Conservation (phyloP, 495 filamentous ascomycete genomes). For the Beverwykella pulmonaria region DNA sequence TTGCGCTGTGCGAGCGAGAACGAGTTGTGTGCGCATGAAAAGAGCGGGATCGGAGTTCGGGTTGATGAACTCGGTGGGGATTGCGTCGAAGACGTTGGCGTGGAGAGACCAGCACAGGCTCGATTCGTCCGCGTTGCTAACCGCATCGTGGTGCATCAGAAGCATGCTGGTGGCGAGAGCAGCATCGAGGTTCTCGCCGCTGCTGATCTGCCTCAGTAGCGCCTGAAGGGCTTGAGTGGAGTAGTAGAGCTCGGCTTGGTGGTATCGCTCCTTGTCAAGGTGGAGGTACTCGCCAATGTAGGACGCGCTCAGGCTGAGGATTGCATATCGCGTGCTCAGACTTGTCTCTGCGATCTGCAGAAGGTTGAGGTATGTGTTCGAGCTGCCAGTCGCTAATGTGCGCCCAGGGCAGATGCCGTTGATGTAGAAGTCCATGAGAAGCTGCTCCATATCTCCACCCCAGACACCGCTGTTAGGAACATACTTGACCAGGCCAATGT, state of each 20-base stretch:
- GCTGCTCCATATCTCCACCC: constrained; percentile 29
- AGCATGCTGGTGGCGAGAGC: constrained; percentile 32
- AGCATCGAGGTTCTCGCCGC: constrained; percentile 25
- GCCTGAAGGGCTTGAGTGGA: constrained; percentile 27
- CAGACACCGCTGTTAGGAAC: constrained; percentile 18
- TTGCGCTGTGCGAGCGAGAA: constrained; percentile 30
- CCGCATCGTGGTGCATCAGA: constrained; percentile 32
- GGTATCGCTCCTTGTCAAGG: constrained; percentile 29
- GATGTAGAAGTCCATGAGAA: constrained; percentile 34
- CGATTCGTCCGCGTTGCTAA: constrained; percentile 21
- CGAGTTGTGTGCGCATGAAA: constrained; percentile 27
- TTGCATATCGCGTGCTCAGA: constrained; percentile 28
- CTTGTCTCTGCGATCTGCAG: constrained; percentile 19
- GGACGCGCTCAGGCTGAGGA: constrained; percentile 32
- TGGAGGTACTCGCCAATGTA: constrained; percentile 32
- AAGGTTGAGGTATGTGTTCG: constrained; percentile 27
- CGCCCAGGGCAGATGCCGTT: constrained; percentile 34
- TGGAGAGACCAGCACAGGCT: constrained; percentile 33
- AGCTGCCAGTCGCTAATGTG: constrained; percentile 9
- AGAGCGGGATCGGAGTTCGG: constrained; percentile 22
- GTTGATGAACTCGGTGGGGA: constrained; percentile 21
- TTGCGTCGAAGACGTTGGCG: constrained; percentile 31
- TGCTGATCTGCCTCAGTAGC: constrained; percentile 25
- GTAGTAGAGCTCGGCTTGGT: constrained; percentile 33
- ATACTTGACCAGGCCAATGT: constrained; percentile 28